Conservation (phyloP, 1,139 yeast species). For the Arxiozyma heterogenica region DNA sequence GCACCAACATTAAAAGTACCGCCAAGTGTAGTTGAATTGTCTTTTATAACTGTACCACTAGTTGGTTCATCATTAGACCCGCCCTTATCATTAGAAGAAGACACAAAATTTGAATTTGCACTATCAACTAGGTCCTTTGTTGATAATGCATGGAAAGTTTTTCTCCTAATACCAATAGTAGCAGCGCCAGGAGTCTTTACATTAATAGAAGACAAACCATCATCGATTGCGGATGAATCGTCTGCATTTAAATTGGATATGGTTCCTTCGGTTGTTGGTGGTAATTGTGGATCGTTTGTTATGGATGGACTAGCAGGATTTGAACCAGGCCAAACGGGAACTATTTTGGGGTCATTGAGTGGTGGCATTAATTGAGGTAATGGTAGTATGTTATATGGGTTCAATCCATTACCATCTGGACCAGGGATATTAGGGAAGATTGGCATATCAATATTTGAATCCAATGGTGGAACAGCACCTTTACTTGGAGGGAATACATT, state of each 20-base stretch:
- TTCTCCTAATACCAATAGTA: slow-evolving; percentile 29
- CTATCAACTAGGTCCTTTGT: slow-evolving; percentile 29
- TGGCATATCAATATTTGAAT: slow-evolving; percentile 12
- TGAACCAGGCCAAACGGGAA: slow-evolving; percentile 13
- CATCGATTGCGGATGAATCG: slow-evolving; percentile 12
- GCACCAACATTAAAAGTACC: slow-evolving; percentile 14
- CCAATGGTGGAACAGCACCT: background rate
- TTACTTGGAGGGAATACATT: background rate
- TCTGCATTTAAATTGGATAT: slow-evolving; percentile 6
- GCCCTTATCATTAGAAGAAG: slow-evolving; percentile 1
- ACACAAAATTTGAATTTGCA: background rate
- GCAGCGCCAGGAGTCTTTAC: slow-evolving; percentile 11
- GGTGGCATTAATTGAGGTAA: slow-evolving; percentile 5
- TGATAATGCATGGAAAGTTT: slow-evolving; percentile 35
- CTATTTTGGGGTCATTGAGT: slow-evolving; percentile 5
- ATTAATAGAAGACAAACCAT: slow-evolving; percentile 7
- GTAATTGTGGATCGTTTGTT: background rate
- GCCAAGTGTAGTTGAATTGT: slow-evolving; percentile 4
- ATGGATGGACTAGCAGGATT: background rate
- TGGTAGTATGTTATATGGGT: slow-evolving; percentile 3
- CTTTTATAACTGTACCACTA: background rate
- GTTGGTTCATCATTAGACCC: slow-evolving; percentile 4
- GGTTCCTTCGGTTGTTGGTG: background rate
- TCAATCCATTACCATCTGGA: slow-evolving; percentile 2
- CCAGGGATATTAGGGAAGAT: slow-evolving; percentile 13